Evolutionary conservation across 257 asterid genomes (phyloP).

Genomic region (Leptodermis oblonga): DNA sequence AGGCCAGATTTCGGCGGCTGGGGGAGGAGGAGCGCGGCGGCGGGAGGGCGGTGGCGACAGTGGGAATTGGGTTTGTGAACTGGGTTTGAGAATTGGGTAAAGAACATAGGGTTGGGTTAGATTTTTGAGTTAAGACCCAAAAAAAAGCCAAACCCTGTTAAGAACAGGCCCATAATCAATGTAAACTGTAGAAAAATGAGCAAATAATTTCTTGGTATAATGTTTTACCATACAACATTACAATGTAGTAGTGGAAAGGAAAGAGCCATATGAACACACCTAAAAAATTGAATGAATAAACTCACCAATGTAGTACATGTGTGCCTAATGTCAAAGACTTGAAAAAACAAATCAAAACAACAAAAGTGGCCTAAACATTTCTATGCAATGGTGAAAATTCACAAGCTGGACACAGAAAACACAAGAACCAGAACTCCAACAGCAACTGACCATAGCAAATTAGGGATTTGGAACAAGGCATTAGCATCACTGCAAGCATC

Average conservation of each 20-base stretch:
- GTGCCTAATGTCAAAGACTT: neutral
- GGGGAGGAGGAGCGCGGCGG: too few species aligned
- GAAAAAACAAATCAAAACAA: conserved; percentile 11
- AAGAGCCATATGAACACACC: conserved; percentile 9
- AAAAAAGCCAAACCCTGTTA: too few species aligned
- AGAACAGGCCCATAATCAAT: too few species aligned
- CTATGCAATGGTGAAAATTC: conserved; percentile 1
- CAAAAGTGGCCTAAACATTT: neutral
- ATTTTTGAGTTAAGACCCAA: too few species aligned
- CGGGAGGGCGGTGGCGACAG: too few species aligned
- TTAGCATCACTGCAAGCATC: conserved; percentile 49
- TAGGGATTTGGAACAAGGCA: conserved; percentile 19
- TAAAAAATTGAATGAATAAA: conserved; percentile 12
- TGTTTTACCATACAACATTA: neutral
- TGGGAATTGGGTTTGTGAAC: too few species aligned
- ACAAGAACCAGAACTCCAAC: conserved; percentile 37
- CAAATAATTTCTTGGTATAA: neutral
- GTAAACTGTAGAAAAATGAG: too few species aligned
- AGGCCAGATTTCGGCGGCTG: too few species aligned
- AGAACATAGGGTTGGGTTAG: too few species aligned
- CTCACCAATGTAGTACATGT: neutral
- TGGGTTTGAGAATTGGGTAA: too few species aligned
- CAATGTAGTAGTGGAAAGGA: neutral
- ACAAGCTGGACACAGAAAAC: conserved; percentile 33
- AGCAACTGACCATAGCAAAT: conserved; percentile 30